Evolutionary conservation across 169 alveolate species (phyloP), one percentile per base, ranked within the genome.

Genomic region (Cryptosporidium meleagridis): DNA sequence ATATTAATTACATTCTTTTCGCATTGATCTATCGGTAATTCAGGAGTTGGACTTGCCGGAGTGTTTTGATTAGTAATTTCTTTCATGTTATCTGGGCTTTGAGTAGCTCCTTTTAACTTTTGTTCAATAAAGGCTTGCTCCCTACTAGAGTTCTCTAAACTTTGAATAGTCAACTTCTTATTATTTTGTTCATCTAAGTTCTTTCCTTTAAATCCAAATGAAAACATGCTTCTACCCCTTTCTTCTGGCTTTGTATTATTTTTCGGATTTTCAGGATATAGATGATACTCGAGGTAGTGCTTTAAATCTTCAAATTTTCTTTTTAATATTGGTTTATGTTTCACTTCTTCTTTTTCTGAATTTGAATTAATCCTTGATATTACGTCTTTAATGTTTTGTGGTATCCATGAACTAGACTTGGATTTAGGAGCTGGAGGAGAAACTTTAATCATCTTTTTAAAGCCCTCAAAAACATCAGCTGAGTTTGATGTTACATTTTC

Each of bases 361-460:
- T 80, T 80, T 21, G 59, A 61, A 21, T 80, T 59, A 41, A 80
- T 26, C 41, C 73, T 80, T 37, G 89, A 80, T 44, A 80, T 80
- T 26, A 80, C 39, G 7, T 67, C 89, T 18, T 48, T 65, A 58
- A 80, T 21, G n/a, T 67, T 80, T 41, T 62, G 48, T 61, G 75
- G 89, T 31, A 80, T 44, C 89, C 89, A 80, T 8, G 86, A 51
- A 23, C 48, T 80, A 18, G 72, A 16, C 29, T 80, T 65, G n/a
- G 21, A 0, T 23, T 62, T 33, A 29, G 45, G 67, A 16, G 72
- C 23, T 12, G 33, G 48, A 33, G 61, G 61, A 4, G 75, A 23
- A 55, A 80, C 29, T n/a, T 16, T 35, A 31, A 67, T 55, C 65
- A 80, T 80, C 51, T 39, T 67, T 31, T 59, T 62, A 44, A 80